These are phyloP conservation scores for Talaromyces trachyspermus DNA, from an alignment of 495 filamentous ascomycete species.

Conservation along the genomic window DNA sequence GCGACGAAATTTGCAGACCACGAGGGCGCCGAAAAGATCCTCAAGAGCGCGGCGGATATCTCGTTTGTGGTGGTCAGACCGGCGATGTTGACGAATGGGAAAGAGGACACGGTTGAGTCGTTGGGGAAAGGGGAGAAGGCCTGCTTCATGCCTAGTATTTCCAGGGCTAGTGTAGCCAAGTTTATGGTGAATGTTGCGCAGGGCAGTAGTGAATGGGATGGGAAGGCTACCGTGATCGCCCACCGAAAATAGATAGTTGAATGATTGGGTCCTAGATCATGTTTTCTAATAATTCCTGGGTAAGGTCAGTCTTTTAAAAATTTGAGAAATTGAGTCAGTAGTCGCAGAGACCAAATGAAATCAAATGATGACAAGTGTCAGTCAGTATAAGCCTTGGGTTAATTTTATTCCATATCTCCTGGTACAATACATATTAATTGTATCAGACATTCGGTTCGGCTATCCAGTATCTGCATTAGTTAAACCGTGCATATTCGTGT, in stretches of 20 bases:
- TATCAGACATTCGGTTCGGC: no score
- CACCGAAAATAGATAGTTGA: no score
- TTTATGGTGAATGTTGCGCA: constrained; percentile 36
- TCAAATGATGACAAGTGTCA: no score
- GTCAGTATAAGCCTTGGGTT: no score
- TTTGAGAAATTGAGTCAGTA: no score
- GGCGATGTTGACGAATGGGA: constrained; percentile 24
- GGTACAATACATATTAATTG: no score
- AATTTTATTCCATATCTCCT: no score
- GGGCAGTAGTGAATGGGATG: constrained; percentile 24
- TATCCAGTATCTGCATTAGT: no score
- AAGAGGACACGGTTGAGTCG: constrained; percentile 22
- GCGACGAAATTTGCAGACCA: constrained; percentile 27
- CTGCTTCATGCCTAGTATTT: constrained; percentile 23
- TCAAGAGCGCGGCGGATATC: constrained; percentile 16
- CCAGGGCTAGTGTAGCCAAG: constrained; percentile 31
- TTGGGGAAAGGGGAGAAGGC: constrained; percentile 26
- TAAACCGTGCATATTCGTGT: no score
- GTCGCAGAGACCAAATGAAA: no score
- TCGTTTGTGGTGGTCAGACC: constrained; percentile 28
- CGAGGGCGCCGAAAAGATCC: constrained; percentile 22
- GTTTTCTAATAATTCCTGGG: background rate
- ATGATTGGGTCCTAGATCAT: no score
- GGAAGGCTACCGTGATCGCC: constrained; percentile 28
- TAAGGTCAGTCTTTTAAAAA: no score